Percentiles rank a stretch among this genome's conserved stretches.
Evolutionary conservation across 2,329 filamentous ascomycete species (phyloP).

Genomic region (Hyphodiscus sp.): DNA sequence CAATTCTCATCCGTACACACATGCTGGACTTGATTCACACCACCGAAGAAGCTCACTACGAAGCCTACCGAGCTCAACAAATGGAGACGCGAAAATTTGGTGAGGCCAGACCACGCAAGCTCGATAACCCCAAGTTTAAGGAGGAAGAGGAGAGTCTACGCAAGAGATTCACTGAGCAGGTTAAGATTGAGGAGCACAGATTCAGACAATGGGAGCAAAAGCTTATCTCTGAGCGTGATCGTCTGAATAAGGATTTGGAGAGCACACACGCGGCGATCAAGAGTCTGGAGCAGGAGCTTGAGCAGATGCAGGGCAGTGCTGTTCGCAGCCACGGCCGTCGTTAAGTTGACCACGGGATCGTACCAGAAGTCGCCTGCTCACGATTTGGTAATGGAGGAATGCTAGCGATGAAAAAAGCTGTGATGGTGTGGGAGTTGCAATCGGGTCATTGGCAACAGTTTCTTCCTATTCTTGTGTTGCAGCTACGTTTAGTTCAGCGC

Average conservation of each 20-base stretch:
- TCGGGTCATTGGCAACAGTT: constrained; percentile 24
- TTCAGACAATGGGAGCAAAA: constrained; percentile 99
- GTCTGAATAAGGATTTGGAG: constrained; percentile 99
- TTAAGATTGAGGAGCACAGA: constrained; percentile 99
- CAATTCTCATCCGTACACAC: constrained; percentile 96
- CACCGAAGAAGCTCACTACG: constrained; percentile 98
- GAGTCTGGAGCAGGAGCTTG: constrained; percentile 85
- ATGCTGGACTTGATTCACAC: constrained; percentile 99
- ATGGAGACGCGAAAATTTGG: constrained; percentile 99
- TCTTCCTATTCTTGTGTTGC: constrained; percentile 20
- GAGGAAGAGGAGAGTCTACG: constrained; percentile 97
- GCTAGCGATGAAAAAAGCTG: constrained; percentile 3
- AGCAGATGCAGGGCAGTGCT: constrained; percentile 84
- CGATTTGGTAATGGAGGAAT: constrained; percentile 1
- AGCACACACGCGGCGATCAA: constrained; percentile 93
- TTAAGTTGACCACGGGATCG: constrained; percentile 39
- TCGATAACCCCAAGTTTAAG: constrained; percentile 99
- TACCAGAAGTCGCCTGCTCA: constrained; percentile 1
- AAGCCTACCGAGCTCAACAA: constrained; percentile 97
- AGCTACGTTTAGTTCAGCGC: constrained; percentile 13
- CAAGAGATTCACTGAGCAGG: constrained; percentile 99
- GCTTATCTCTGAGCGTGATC: constrained; percentile 96
- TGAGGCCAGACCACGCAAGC: constrained; percentile 91
- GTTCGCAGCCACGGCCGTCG: constrained; percentile 90
- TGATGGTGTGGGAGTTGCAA: constrained; percentile 22